Percentiles rank a stretch among this genome's conserved stretches.
These are phyloP conservation scores for Colletotrichum costaricense DNA, from an alignment of 2,329 filamentous ascomycete genomes.

Conservation along the genomic window DNA sequence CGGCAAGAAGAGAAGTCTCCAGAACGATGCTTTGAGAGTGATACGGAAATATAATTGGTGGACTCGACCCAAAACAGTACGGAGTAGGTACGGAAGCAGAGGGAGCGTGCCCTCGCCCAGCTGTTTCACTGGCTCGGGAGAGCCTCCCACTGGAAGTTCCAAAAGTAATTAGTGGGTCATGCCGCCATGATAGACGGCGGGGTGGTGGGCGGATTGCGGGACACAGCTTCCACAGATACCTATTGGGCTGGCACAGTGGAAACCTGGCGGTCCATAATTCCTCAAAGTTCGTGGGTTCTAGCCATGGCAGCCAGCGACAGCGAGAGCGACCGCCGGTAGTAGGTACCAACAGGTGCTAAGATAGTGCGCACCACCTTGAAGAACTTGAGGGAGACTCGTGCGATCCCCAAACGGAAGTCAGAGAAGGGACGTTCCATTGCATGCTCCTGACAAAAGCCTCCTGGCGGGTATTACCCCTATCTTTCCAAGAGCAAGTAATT, in stretches of 20 bases:
- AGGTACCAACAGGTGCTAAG: no score
- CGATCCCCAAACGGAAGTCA: not conserved
- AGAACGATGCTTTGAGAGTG: not conserved
- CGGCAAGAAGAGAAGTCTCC: constrained; percentile 1
- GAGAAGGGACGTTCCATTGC: not conserved
- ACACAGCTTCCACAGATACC: no score
- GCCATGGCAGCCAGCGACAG: no score
- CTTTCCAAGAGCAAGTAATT: not conserved
- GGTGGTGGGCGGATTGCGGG: not conserved
- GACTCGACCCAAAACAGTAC: not conserved
- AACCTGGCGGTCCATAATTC: no score
- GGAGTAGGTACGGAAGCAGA: not conserved
- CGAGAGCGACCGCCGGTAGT: no score
- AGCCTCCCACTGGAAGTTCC: not conserved
- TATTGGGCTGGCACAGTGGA: no score
- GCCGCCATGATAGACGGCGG: not conserved
- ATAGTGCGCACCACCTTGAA: not conserved
- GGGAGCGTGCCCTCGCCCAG: constrained; percentile 5
- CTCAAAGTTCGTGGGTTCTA: no score
- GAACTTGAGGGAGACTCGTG: not conserved
- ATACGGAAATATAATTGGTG: constrained; percentile 11
- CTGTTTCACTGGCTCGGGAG: constrained; percentile 31
- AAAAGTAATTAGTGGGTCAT: not conserved
- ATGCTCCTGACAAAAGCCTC: not conserved
- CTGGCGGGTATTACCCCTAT: not conserved